Percentiles rank a stretch among this genome's conserved stretches.
These are phyloP conservation scores for Ceratocystiopsis sp. DNA, from an alignment of 2,329 filamentous ascomycete species.

Conservation along the genomic window DNA sequence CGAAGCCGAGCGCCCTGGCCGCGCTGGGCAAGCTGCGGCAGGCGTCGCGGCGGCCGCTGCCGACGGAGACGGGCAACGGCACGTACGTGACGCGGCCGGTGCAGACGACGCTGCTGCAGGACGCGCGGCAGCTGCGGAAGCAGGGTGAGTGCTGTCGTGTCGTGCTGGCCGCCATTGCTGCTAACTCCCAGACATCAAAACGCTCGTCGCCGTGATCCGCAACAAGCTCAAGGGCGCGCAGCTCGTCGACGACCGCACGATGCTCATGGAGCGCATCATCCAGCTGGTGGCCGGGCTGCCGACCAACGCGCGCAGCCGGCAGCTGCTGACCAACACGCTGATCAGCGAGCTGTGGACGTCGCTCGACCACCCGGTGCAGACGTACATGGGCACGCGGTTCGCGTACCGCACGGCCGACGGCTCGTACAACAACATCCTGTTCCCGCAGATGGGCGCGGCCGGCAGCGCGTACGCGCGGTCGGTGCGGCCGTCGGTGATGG, in stretches of 20 bases:
- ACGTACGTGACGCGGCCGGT: conserved; percentile 32
- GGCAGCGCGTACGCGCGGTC: conserved; percentile 50
- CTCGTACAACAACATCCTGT: conserved; percentile 51
- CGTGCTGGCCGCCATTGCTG: too few relatives aligned
- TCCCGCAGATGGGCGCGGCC: conserved; percentile 49
- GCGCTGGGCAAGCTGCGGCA: background rate
- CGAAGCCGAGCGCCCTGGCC: background rate
- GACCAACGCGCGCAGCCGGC: conserved; percentile 40
- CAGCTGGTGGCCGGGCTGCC: conserved; percentile 51
- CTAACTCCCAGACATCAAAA: conserved; percentile 18
- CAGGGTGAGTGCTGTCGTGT: too few relatives aligned
- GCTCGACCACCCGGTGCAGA: conserved; percentile 53
- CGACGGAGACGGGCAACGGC: conserved; percentile 46
- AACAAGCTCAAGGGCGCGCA: conserved; percentile 45
- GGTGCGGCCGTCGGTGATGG: conserved; percentile 38
- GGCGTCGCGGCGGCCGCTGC: conserved; percentile 39
- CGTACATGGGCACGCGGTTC: conserved; percentile 44
- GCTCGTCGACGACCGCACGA: conserved; percentile 56
- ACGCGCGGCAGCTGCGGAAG: conserved; percentile 26
- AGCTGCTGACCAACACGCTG: conserved; percentile 48
- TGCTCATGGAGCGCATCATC: conserved; percentile 60
- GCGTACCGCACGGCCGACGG: conserved; percentile 55
- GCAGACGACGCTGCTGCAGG: conserved; percentile 34
- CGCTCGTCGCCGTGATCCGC: conserved; percentile 42
- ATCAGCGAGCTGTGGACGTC: conserved; percentile 54